Evolutionary conservation across 2,329 filamentous ascomycete genomes (phyloP), one percentile per base, ranked within the genome.

Genomic region (Pseudogymnoascus sp.): DNA sequence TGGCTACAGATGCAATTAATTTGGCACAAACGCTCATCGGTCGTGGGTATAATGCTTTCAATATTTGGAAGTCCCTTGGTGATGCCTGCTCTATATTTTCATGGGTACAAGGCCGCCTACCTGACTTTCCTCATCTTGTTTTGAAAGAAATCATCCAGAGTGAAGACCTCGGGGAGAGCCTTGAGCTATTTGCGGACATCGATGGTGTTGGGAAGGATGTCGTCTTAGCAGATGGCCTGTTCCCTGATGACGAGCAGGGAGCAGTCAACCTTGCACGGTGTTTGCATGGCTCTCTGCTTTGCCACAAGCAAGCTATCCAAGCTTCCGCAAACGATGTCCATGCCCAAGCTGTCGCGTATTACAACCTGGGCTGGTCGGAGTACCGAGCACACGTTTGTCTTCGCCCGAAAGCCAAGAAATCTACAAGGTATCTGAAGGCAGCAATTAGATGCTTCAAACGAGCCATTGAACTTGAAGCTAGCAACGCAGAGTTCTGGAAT

Each of bases 401-500:
- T 18, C 80, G 79, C 34, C 70, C 71, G 1, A 69, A 73, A 2
- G 68, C 79, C 52, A 71, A 70, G 59, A 84, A 83, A 67, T 77
- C 79, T 15, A 81, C 83, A 68, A 81, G 80, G 65, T 91, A 90
- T 65, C 77, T 94, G 52, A 92, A 88, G 71, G 86, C 91, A 5
- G 83, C 94, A 1, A 87, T 97, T 64, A 82, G 86, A 59, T 94
- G 90, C 67, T 97, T 99, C 80, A 99, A 99, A 75, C 82, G 90
- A 45, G 89, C 94, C 0, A 99, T 99, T 65, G 94, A 97, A 73
- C 79, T 96, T 1, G 95, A 99, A 72, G 89, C 92, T 5, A 89
- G 91, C 58, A 99, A 97, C 69, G 78, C 90, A 0, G 92, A 97
- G 66, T 97, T 97, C 72, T 99, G 94, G 94, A 97, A 97, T 69